phyloP scores from a whole-genome alignment of 495 filamentous ascomycete genomes.

The Aspergillus asperescens region DNA sequence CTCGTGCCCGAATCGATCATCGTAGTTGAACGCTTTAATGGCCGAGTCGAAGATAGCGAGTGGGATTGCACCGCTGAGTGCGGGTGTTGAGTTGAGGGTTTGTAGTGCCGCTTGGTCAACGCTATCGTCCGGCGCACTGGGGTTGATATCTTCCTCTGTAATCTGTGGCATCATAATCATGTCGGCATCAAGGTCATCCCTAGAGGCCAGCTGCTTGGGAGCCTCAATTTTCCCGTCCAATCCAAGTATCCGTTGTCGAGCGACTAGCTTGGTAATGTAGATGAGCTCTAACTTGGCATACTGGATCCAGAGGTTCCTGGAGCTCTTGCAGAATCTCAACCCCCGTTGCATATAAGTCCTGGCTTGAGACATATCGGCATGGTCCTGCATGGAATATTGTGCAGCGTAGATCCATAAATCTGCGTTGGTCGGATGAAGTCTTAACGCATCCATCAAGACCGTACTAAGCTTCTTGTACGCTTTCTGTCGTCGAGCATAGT shows the following conservation, averaged over 20 bases:
- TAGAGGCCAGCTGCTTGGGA: constrained; percentile 35
- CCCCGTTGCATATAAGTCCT: constrained; percentile 85
- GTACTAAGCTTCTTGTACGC: constrained; percentile 73
- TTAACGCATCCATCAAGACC: constrained; percentile 69
- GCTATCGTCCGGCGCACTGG: constrained; percentile 47
- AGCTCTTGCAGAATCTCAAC: constrained; percentile 74
- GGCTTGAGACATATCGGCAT: constrained; percentile 79
- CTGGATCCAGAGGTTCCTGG: constrained; percentile 72
- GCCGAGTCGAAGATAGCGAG: constrained; percentile 87
- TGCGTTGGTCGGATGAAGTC: constrained; percentile 77
- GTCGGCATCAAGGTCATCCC: constrained; percentile 41
- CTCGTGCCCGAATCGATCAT: constrained; percentile 55
- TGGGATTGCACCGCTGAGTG: constrained; percentile 83
- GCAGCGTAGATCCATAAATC: constrained; percentile 88
- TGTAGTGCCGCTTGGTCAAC: constrained; percentile 49
- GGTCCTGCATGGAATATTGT: constrained; percentile 63
- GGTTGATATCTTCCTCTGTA: constrained; percentile 62
- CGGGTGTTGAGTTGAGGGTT: constrained; percentile 69
- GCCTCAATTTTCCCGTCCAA: constrained; percentile 51
- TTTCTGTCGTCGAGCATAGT: constrained; percentile 70
- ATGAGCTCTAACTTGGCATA: constrained; percentile 91
- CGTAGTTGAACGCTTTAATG: constrained; percentile 65
- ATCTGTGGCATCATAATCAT: constrained; percentile 59
- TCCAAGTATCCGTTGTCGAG: constrained; percentile 62
- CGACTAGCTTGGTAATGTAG: constrained; percentile 75